A percentile compares a stretch with the other conserved stretches of the same genome.
Conservation (phyloP, 2,329 filamentous ascomycete genomes). For the Hymenotorrendiella dingleyae region DNA sequence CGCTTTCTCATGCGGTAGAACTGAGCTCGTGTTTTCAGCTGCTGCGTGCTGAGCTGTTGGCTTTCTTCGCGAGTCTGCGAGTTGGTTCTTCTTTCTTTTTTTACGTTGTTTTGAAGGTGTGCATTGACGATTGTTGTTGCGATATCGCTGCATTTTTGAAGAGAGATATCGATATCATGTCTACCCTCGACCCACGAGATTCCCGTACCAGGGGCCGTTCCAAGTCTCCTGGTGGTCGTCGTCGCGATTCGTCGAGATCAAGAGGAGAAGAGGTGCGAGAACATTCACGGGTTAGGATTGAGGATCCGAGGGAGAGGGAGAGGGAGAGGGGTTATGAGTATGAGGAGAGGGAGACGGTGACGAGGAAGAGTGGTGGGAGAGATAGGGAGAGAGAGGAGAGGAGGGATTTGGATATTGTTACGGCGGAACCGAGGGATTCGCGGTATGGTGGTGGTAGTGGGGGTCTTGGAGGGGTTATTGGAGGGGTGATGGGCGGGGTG, state of each 20-base stretch:
- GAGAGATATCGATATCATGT: slow-evolving; percentile 17
- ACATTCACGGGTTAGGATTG: slow-evolving; percentile 11
- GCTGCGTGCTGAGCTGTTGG: no score
- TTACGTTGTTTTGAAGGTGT: no score
- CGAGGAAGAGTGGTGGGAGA: no score
- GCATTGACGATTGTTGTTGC: no score
- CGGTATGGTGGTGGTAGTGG: slow-evolving; percentile 2
- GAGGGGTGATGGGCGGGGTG: no score
- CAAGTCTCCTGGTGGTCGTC: slow-evolving; percentile 25
- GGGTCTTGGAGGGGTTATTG: no score
- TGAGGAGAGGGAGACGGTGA: slow-evolving; percentile 6
- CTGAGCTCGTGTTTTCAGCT: no score
- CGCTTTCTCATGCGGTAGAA: no score
- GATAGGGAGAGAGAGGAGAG: slow-evolving; percentile 5
- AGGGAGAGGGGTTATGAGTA: slow-evolving; percentile 11
- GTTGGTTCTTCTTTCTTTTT: no score
- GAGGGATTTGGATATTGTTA: slow-evolving; percentile 10
- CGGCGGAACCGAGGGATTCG: slow-evolving; percentile 10
- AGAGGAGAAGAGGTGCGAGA: slow-evolving; percentile 18
- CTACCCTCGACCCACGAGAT: slow-evolving; percentile 29
- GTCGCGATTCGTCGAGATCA: slow-evolving; percentile 10
- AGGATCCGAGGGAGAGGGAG: slow-evolving; percentile 9
- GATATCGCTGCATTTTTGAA: no score
- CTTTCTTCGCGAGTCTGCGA: no score
- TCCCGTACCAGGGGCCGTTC: slow-evolving; percentile 24